phyloP scores from a whole-genome alignment of 1,284 basidiomycete genomes.

The Testicularia cyperi region DNA sequence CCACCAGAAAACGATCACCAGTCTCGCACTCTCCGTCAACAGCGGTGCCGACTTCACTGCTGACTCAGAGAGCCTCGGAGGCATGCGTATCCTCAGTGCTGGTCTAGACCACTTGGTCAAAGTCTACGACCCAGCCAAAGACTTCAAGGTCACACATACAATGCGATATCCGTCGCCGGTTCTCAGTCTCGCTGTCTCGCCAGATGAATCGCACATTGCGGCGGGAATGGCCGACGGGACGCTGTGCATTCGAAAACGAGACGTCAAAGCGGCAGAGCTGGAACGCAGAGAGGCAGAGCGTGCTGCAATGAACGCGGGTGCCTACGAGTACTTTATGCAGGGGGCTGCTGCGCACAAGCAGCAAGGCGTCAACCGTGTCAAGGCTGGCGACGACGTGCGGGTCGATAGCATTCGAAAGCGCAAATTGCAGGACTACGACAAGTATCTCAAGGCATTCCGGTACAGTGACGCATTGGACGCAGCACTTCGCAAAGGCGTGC shows the following conservation, averaged over 20 bases:
- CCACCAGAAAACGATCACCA: slow-evolving; percentile 96
- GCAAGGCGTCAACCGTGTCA: slow-evolving; percentile 8
- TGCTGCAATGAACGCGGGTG: slow-evolving; percentile 67
- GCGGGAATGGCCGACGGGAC: slow-evolving; percentile 97
- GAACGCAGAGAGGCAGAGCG: slow-evolving; percentile 63
- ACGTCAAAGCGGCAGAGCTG: slow-evolving; percentile 71
- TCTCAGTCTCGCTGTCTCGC: slow-evolving; percentile 88
- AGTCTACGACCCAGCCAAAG: slow-evolving; percentile 81
- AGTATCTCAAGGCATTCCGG: slow-evolving; percentile 85
- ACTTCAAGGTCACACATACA: slow-evolving; percentile 85
- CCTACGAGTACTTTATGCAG: slow-evolving; percentile 72
- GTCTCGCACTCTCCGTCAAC: slow-evolving; percentile 63
- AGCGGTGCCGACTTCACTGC: slow-evolving; percentile 45
- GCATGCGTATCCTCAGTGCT: slow-evolving; percentile 80
- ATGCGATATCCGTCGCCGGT: slow-evolving; percentile 97
- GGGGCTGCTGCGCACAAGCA: slow-evolving; percentile 27
- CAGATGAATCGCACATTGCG: slow-evolving; percentile 93
- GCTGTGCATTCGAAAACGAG: slow-evolving; percentile 66
- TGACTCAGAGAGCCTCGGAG: slow-evolving; percentile 59
- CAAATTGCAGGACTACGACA: slow-evolving; percentile 83
- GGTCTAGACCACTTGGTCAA: slow-evolving; percentile 97
- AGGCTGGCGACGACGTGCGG: slow-evolving; percentile 62
- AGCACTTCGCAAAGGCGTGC: slow-evolving; percentile 47
- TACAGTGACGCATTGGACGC: slow-evolving; percentile 84
- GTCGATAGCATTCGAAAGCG: slow-evolving; percentile 70